phyloP scores from a whole-genome alignment of 352 stramenopile genomes.

The Globisporangium sylvaticum region DNA sequence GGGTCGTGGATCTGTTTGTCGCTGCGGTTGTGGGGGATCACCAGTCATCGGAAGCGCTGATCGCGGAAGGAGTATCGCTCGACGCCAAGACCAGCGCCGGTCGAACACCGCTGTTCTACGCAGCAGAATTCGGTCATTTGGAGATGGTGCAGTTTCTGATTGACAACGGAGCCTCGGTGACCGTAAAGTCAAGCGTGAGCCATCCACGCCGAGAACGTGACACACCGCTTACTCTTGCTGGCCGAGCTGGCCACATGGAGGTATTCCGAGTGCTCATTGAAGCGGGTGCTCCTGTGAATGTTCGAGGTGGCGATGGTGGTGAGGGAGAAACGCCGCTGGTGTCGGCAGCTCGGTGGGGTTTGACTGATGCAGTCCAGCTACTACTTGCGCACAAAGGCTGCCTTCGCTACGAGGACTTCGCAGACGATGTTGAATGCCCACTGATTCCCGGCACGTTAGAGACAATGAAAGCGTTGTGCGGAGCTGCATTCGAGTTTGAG shows the following conservation, averaged over 20 bases:
- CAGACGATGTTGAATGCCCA: no score
- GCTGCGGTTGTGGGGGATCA: no score
- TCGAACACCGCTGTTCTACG: neutral
- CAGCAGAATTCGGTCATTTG: neutral
- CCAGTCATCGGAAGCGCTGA: no score
- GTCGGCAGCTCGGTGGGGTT: neutral
- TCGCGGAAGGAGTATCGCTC: no score
- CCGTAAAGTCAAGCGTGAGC: neutral
- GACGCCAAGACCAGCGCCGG: no score
- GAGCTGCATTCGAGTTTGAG: no score
- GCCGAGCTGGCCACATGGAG: neutral
- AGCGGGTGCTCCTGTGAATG: neutral
- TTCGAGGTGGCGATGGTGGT: neutral
- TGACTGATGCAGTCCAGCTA: no score
- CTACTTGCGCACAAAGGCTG: no score
- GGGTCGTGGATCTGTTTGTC: no score
- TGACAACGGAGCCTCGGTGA: neutral
- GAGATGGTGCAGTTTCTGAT: neutral
- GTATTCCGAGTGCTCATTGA: neutral
- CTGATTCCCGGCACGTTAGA: no score
- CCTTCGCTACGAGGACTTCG: no score
- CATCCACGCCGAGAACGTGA: neutral
- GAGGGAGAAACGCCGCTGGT: neutral
- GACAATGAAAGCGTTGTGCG: no score
- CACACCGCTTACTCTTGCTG: neutral